A percentile compares a stretch with the other conserved stretches of the same genome.
These are phyloP conservation scores for Penicillium samsonianum DNA, from an alignment of 495 filamentous ascomycete species.

Conservation along the genomic window DNA sequence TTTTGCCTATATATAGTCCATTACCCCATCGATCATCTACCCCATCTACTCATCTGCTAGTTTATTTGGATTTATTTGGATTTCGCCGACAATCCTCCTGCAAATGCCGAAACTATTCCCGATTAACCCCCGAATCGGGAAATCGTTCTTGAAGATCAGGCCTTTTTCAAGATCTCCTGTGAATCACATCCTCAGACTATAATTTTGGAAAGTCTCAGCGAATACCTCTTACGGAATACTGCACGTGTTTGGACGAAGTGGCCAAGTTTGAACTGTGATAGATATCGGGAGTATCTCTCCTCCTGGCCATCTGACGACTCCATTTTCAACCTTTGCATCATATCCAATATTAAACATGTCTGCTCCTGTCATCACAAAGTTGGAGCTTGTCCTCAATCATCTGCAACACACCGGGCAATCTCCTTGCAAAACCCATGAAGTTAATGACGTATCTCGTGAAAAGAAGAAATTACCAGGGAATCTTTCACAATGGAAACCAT, in stretches of 20 bases:
- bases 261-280: not conserved
- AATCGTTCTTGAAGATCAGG: no score
- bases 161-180: not conserved
- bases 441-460: not conserved
- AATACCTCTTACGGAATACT: not conserved
- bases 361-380: not conserved
- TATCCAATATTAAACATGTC: not conserved
- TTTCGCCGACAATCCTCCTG: constrained; percentile 32
- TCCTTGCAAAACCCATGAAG: not conserved
- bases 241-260: not conserved
- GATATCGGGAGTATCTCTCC: not conserved
- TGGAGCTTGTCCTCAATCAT: not conserved
- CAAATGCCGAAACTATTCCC: constrained; percentile 19
- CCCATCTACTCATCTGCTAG: no score
- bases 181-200: not conserved
- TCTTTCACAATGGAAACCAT: constrained; percentile 45
- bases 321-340: not conserved
- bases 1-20: no score
- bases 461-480: not conserved
- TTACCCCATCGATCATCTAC: no score
- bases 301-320: not conserved
- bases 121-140: constrained; percentile 21
- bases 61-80: not conserved
- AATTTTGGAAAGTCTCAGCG: not conserved
- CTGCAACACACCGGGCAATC: not conserved